Conservation (phyloP, 108 stramenopile species). For the Fistulifera solaris region DNA sequence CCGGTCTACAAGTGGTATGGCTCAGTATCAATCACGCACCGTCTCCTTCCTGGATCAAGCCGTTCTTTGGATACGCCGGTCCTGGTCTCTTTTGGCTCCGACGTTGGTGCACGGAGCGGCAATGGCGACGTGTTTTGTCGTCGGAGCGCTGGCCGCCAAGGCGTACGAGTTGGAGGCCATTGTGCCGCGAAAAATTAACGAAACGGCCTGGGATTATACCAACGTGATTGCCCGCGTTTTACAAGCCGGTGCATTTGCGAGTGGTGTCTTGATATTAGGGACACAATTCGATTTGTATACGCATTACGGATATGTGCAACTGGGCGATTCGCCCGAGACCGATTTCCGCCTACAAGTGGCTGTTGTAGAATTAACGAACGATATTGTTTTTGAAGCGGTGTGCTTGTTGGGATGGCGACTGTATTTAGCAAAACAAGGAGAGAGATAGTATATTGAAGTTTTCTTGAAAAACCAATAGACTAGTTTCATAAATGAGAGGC, state of each 20-base stretch:
- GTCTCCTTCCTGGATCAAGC: conserved; percentile 62
- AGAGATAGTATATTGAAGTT: not conserved
- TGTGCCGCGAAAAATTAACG: not conserved
- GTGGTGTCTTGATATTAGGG: conserved; percentile 50
- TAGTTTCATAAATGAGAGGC: too few relatives aligned
- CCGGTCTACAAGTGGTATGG: conserved; percentile 58
- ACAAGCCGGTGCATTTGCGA: conserved; percentile 70
- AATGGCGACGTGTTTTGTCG: conserved; percentile 62
- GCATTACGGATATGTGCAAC: conserved; percentile 49
- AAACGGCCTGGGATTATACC: conserved; percentile 3
- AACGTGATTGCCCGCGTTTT: conserved; percentile 26
- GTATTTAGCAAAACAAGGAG: conserved; percentile 10
- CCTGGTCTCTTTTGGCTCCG: conserved; percentile 62
- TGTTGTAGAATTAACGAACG: conserved; percentile 59
- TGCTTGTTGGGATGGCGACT: conserved; percentile 42
- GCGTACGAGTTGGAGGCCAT: conserved; percentile 49
- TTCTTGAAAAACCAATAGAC: too few relatives aligned
- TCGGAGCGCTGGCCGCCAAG: conserved; percentile 58
- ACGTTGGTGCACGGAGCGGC: conserved; percentile 73
- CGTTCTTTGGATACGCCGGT: conserved; percentile 29
- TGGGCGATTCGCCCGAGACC: conserved; percentile 56
- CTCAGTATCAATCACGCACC: conserved; percentile 33
- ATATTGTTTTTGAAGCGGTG: conserved; percentile 61
- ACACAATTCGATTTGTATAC: conserved; percentile 69
- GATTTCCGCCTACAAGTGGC: conserved; percentile 46